phyloP scores from a whole-genome alignment of 2,329 filamentous ascomycete species.

The Alternaria infectoria region DNA sequence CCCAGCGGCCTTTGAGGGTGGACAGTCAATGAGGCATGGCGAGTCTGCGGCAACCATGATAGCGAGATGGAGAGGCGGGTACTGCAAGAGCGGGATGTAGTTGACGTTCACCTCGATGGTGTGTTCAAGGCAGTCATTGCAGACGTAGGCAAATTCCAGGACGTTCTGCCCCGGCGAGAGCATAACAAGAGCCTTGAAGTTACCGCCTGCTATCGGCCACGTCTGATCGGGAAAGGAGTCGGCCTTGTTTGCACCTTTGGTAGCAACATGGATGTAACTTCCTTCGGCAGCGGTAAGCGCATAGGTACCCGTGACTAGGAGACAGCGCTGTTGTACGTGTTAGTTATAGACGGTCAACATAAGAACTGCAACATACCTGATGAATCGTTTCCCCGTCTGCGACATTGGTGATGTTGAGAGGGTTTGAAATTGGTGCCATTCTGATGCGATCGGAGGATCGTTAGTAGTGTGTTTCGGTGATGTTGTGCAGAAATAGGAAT shows the following conservation, averaged over 20 bases:
- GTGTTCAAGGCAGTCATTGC: slow-evolving; percentile 20
- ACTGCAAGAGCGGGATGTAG: slow-evolving; percentile 40
- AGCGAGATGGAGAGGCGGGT: slow-evolving; percentile 41
- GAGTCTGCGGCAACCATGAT: slow-evolving; percentile 44
- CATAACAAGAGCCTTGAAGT: slow-evolving; percentile 42
- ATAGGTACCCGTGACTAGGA: slow-evolving; percentile 39
- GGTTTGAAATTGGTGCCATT: slow-evolving; percentile 8
- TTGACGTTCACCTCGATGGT: slow-evolving; percentile 22
- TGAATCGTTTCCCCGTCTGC: slow-evolving; percentile 38
- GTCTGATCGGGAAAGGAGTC: slow-evolving; percentile 35
- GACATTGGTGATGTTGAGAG: slow-evolving; percentile 26
- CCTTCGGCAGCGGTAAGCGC: slow-evolving; percentile 16
- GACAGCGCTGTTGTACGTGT: slow-evolving; percentile 26
- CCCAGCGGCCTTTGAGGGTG: slow-evolving; percentile 31
- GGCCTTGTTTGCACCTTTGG: slow-evolving; percentile 18
- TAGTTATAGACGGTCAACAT: neutral
- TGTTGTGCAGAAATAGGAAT: neutral
- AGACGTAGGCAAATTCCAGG: slow-evolving; percentile 28
- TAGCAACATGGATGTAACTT: slow-evolving; percentile 30
- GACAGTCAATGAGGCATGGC: slow-evolving; percentile 40
- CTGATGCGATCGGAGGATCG: neutral
- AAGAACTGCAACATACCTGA: slow-evolving; percentile 12
- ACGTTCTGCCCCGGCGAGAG: slow-evolving; percentile 35
- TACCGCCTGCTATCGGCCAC: slow-evolving; percentile 45
- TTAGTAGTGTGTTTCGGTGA: neutral